A percentile compares a stretch with the other conserved stretches of the same genome.
Conservation (phyloP, 495 filamentous ascomycete genomes). For the Oidiodendron maius region DNA sequence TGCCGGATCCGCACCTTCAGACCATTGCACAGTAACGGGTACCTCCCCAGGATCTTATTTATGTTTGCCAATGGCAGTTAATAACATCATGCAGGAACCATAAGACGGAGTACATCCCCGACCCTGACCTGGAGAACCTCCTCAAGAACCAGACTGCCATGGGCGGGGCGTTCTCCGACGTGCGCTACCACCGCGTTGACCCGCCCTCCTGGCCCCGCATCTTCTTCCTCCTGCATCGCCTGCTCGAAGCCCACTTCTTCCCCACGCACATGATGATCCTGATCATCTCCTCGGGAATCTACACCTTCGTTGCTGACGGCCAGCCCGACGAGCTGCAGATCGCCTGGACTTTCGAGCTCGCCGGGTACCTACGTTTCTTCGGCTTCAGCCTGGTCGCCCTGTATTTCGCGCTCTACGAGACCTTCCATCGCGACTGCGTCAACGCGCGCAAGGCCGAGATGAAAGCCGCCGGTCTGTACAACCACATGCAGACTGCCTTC, state of each 20-base stretch:
- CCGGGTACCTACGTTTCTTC: slow-evolving; percentile 48
- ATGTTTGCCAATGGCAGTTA: neutral
- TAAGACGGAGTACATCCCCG: slow-evolving; percentile 39
- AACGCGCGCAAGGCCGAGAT: slow-evolving; percentile 51
- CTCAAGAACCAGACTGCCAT: slow-evolving; percentile 31
- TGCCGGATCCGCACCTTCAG: slow-evolving; percentile 42
- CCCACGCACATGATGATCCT: slow-evolving; percentile 57
- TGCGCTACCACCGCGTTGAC: slow-evolving; percentile 36
- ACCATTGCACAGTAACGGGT: slow-evolving; percentile 35
- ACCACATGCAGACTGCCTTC: slow-evolving; percentile 52
- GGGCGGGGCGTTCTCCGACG: slow-evolving; percentile 30
- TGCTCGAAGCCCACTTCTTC: slow-evolving; percentile 67
- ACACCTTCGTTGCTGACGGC: slow-evolving; percentile 32
- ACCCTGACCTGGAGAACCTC: slow-evolving; percentile 33
- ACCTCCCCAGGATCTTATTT: neutral
- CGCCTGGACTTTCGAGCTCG: slow-evolving; percentile 46
- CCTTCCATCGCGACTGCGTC: slow-evolving; percentile 53
- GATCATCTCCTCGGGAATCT: slow-evolving; percentile 52
- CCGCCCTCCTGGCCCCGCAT: slow-evolving; percentile 39
- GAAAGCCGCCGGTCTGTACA: slow-evolving; percentile 49
- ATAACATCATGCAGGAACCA: slow-evolving; percentile 35
- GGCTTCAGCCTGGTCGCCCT: slow-evolving; percentile 55
- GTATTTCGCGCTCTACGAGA: slow-evolving; percentile 56
- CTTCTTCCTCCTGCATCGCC: slow-evolving; percentile 46
- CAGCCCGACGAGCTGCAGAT: slow-evolving; percentile 43